A percentile compares a stretch with the other conserved stretches of the same genome.
phyloP scores from a whole-genome alignment of 2,329 filamentous ascomycete species.

The Tolypocladium ovalisporum region DNA sequence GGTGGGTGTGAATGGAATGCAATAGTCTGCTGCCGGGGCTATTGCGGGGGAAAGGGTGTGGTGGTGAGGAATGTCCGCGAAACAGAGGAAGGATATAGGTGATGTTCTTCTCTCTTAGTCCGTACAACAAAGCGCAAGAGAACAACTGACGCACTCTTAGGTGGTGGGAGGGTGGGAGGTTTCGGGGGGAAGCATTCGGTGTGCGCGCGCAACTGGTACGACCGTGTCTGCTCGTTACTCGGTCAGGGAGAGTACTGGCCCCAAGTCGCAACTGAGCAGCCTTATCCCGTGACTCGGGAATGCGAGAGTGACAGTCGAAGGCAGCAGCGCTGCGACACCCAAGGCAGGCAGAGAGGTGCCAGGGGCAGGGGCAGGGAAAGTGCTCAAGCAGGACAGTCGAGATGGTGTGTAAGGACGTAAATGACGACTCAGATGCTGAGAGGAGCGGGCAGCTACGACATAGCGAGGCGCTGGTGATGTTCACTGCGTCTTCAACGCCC shows the following conservation, averaged over 20 bases:
- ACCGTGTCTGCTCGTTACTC: background rate
- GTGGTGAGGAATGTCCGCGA: conserved; percentile 13
- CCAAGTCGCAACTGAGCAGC: background rate
- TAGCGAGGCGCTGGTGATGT: background rate
- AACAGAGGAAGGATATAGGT: conserved; percentile 1
- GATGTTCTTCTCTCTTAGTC: background rate
- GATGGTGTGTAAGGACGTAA: background rate
- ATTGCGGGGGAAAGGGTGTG: conserved; percentile 10
- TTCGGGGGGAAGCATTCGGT: background rate
- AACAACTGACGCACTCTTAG: background rate
- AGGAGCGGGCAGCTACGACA: conserved; percentile 1
- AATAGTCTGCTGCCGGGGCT: conserved; percentile 5
- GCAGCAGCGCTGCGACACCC: background rate
- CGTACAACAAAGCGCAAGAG: background rate
- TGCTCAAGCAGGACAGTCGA: background rate
- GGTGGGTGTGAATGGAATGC: conserved; percentile 15
- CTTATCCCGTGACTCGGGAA: conserved; percentile 2
- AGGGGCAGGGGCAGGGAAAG: background rate
- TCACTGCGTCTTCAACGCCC: background rate
- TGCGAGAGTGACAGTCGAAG: background rate
- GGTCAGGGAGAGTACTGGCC: background rate
- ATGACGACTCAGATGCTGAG: background rate
- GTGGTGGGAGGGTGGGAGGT: background rate
- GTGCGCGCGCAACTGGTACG: background rate
- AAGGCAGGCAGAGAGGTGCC: background rate